phyloP scores from a whole-genome alignment of 768 basidiomycete genomes.

The Kwoniella europaea region DNA sequence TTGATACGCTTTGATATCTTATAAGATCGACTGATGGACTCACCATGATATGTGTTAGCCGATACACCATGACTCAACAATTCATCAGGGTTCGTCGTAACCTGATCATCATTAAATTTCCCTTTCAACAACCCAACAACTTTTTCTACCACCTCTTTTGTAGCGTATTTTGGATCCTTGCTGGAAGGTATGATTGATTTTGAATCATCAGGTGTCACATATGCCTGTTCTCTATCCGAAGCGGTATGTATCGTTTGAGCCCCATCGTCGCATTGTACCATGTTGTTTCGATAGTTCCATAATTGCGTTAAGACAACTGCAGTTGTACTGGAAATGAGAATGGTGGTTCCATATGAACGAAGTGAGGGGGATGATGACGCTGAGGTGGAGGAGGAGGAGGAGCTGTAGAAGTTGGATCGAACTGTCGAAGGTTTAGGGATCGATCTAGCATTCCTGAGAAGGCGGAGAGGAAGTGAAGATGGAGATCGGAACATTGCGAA shows the following conservation, averaged over 20 bases:
- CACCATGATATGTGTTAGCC: slow-evolving; percentile 39
- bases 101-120: slow-evolving; percentile 28
- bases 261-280: slow-evolving; percentile 6
- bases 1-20: neutral
- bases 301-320: slow-evolving; percentile 8
- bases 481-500: neutral
- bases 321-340: slow-evolving; percentile 5
- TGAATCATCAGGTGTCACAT: slow-evolving; percentile 9
- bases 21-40: neutral
- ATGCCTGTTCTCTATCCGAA: slow-evolving; percentile 5
- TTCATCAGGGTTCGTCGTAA: slow-evolving; percentile 31
- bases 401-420: neutral
- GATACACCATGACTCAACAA: slow-evolving; percentile 34
- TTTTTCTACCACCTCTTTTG: slow-evolving; percentile 16
- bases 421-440: neutral
- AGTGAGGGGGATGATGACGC: neutral
- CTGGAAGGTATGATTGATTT: neutral
- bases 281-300: slow-evolving; percentile 1
- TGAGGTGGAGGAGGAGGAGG: neutral
- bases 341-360: neutral
- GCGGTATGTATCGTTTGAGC: neutral
- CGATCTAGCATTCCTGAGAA: neutral
- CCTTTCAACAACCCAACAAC: slow-evolving; percentile 25
- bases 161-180: slow-evolving; percentile 10
- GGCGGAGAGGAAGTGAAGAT: neutral